Conservation (phyloP, 441 rosid genomes). For the Populus hybrid region DNA sequence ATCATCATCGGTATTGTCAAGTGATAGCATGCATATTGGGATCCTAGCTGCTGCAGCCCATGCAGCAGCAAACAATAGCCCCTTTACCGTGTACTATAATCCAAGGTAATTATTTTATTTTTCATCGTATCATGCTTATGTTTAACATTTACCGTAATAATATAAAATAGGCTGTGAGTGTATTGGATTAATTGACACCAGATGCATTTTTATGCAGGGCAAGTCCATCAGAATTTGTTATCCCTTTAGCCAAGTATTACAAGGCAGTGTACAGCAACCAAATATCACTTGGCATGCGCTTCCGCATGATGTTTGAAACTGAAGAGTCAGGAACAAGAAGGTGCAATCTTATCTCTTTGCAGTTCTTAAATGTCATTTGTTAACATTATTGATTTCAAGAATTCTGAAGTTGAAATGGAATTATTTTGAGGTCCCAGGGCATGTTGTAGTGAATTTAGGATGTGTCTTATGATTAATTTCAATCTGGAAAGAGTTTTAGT, state of each 20-base stretch:
- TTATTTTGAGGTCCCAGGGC: neutral
- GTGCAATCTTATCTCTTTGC: slow-evolving; percentile 25
- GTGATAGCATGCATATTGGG: slow-evolving; percentile 98
- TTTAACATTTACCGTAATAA: neutral
- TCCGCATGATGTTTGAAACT: too few relatives aligned
- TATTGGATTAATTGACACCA: slow-evolving; percentile 6
- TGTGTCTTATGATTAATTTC: neutral
- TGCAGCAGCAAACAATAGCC: slow-evolving; percentile 48
- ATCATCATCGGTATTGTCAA: slow-evolving; percentile 86
- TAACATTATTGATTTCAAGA: neutral
- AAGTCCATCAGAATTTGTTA: slow-evolving; percentile 41
- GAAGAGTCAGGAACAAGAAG: slow-evolving; percentile 91
- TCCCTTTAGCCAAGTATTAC: slow-evolving; percentile 69
- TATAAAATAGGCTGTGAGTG: neutral
- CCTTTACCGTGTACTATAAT: slow-evolving; percentile 66
- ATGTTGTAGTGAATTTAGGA: neutral
- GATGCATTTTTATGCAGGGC: slow-evolving; percentile 44
- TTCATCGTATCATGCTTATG: neutral
- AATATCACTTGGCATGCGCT: slow-evolving; percentile 88
- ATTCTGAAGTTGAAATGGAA: neutral
- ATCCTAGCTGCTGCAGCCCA: slow-evolving; percentile 97
- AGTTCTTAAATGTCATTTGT: neutral
- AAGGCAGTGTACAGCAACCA: slow-evolving; percentile 75
- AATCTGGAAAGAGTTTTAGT: neutral
- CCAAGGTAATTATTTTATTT: slow-evolving; percentile 52